Conservation (phyloP, 1,284 basidiomycete genomes). For the Ganoderma boninense region DNA sequence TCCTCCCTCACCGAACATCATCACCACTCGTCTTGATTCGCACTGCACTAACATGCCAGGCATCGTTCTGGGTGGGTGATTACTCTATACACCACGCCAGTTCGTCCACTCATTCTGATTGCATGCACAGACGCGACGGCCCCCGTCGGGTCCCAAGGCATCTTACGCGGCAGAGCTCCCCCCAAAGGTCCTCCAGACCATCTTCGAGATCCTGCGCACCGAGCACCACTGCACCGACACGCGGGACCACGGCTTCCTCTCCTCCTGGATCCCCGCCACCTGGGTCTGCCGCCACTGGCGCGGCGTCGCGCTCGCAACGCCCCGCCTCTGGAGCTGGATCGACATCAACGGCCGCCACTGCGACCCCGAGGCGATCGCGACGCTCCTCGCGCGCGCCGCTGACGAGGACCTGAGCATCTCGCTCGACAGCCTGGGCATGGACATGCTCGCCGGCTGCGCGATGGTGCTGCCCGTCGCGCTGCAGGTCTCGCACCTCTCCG, state of each 20-base stretch:
- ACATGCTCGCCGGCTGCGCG: conserved; percentile 14
- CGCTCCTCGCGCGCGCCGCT: conserved; percentile 10
- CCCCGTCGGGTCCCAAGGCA: neutral
- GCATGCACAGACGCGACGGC: neutral
- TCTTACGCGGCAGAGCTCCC: conserved; percentile 7
- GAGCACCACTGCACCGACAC: neutral
- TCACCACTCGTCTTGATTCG: neutral
- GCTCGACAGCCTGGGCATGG: conserved; percentile 10
- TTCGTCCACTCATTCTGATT: neutral
- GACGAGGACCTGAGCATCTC: conserved; percentile 9
- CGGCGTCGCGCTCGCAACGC: conserved; percentile 14
- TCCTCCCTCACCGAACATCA: neutral
- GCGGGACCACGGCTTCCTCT: conserved; percentile 14
- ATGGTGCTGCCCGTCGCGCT: conserved; percentile 11
- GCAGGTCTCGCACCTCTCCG: conserved; percentile 5
- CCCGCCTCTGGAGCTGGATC: conserved; percentile 17
- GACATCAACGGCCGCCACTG: conserved; percentile 15
- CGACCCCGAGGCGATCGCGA: conserved; percentile 13
- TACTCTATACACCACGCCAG: neutral
- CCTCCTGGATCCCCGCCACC: conserved; percentile 14
- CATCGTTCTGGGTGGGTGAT: neutral
- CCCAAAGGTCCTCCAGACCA: conserved; percentile 7
- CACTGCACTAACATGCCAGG: neutral
- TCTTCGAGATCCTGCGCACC: conserved; percentile 10
- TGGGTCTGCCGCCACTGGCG: conserved; percentile 21